Conservation (phyloP, 2,329 filamentous ascomycete species). For the Trichothecium sympodiale region DNA sequence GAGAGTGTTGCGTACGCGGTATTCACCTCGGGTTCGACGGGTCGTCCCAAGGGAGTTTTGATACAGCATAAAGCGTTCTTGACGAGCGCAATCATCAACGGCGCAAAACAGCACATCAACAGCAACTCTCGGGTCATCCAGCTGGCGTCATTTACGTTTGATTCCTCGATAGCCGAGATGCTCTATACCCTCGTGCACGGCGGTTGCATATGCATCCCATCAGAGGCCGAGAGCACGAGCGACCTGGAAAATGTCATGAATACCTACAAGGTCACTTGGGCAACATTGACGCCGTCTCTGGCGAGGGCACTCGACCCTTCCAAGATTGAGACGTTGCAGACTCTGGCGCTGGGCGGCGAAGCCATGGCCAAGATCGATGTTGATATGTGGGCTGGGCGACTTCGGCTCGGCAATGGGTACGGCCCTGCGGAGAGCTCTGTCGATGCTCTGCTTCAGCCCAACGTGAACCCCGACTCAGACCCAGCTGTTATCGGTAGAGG, state of each 20-base stretch:
- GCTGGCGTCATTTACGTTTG: constrained; percentile 8
- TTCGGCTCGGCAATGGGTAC: background rate
- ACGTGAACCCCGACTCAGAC: background rate
- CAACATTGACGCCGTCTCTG: constrained; percentile 9
- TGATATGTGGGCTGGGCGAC: background rate
- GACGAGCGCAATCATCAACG: constrained; percentile 1
- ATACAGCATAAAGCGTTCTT: constrained; percentile 1
- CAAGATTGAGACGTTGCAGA: constrained; percentile 4
- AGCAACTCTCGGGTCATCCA: background rate
- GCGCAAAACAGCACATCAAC: background rate
- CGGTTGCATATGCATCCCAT: constrained; percentile 1
- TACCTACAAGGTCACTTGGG: constrained; percentile 1
- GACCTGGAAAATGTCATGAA: constrained; percentile 2
- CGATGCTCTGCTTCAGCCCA: background rate
- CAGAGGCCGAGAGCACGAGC: constrained; percentile 1
- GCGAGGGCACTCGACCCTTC: constrained; percentile 7
- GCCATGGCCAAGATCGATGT: constrained; percentile 1
- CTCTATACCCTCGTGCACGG: constrained; percentile 5
- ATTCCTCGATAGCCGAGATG: constrained; percentile 2
- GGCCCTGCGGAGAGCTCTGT: constrained; percentile 1
- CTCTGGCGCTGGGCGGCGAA: constrained; percentile 8
- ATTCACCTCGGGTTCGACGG: constrained; percentile 17
- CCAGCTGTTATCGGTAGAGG: constrained; percentile 5
- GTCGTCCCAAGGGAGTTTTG: constrained; percentile 26
- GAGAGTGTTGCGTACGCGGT: constrained; percentile 18